Base-by-base conservation (phyloP, 179 eudicot genomes). In the Drosera spatulata region DNA sequence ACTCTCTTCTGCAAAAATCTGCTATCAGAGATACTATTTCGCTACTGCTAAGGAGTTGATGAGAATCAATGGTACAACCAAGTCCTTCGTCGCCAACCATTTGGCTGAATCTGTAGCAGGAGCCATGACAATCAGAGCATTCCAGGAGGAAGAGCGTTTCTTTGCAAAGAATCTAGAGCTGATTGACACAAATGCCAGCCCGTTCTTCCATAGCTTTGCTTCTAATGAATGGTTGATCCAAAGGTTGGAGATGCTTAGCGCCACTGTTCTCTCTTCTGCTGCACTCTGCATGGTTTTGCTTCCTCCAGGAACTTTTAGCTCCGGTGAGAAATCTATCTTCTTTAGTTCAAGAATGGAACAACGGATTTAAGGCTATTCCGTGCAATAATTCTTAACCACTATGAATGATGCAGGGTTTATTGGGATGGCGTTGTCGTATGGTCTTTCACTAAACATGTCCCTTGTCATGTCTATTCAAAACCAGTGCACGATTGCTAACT, bases 161-260 rank as follows among this genome's bases (percentile, higher is more conserved):
- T 86, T 88, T 49, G 69, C 65, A 9, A 86, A 88, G 68, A 82
- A 65, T 68, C 80, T 88, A 10, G 71, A 78, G 37, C 80, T 88
- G 12, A 75, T 88, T 50, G 95, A 88, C 63, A 71, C 59, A 61
- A 86, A 83, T 69, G 88, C 88, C 39, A 76, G 80, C 62, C 88
- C 91, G 9, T 86, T 72, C 62, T 86, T 86, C 71, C 88, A 88
- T 70, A 83, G 71, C 61, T 85, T 83, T 70, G 79, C 95, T 59
- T 86, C 96, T n/a, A 85, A 70, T 52, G 90, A 88, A 69, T 88
- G 96, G 96, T 61, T 88, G 71, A 83, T 88, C 64, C 94, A 74
- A 65, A 73, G 96, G 62, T 71, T 88, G 22, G 96, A 88, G 70
- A 77, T 61, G 37, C 81, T 88, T 6, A 70, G 82, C 64, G 91